Evolutionary conservation across 345 rosid genomes (phyloP).

Genomic region (Eutrema japonicum): DNA sequence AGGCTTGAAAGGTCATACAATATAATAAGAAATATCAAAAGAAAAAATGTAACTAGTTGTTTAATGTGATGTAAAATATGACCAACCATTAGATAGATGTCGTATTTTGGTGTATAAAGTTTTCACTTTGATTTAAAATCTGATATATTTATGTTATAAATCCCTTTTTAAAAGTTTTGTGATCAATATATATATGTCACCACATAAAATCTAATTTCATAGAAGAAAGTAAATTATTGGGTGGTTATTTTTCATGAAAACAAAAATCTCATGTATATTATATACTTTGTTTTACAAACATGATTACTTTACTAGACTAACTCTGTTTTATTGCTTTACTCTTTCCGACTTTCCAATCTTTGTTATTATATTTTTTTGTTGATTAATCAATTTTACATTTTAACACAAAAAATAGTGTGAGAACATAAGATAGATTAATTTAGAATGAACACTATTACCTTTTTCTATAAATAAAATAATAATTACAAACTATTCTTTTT

Average conservation of each 20-base stretch:
- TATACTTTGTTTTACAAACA: neutral
- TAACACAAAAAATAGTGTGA: neutral
- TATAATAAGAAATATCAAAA: slow-evolving; percentile 28
- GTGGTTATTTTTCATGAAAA: neutral
- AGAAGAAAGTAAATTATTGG: slow-evolving; percentile 6
- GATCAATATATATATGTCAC: neutral
- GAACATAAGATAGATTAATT: slow-evolving; percentile 15
- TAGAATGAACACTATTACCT: slow-evolving; percentile 40
- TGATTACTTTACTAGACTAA: slow-evolving; percentile 9
- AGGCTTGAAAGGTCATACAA: slow-evolving; percentile 21
- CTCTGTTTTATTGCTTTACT: neutral
- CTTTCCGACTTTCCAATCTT: no score
- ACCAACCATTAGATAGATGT: slow-evolving; percentile 32
- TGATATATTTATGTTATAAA: neutral
- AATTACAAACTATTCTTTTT: slow-evolving; percentile 50
- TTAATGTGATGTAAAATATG: slow-evolving; percentile 30
- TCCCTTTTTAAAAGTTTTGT: neutral
- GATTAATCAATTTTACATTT: no score
- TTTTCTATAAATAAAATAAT: slow-evolving; percentile 55
- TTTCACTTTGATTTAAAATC: neutral
- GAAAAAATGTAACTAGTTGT: slow-evolving; percentile 1
- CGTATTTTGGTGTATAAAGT: slow-evolving; percentile 30
- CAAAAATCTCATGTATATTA: neutral
- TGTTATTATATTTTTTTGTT: no score
- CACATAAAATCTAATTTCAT: neutral